phyloP scores from a whole-genome alignment of 805 yeast genomes.

The Saccharomycopsis fodiens region DNA sequence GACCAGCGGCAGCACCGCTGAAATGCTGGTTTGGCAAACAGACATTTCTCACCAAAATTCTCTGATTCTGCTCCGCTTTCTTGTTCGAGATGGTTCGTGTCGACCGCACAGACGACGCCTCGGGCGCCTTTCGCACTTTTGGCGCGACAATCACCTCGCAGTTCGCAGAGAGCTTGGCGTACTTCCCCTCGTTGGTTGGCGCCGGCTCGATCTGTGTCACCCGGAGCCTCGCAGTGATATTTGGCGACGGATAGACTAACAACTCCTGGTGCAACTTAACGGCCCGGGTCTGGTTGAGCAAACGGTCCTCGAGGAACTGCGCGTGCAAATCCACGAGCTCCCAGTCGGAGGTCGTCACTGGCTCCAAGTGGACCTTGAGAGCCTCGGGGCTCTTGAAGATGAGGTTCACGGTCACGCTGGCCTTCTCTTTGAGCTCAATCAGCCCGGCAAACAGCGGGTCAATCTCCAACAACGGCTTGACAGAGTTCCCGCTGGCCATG shows the following conservation, averaged over 20 bases:
- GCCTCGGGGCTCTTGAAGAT: slow-evolving; percentile 46
- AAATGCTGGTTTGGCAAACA: slow-evolving; percentile 45
- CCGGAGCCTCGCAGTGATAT: slow-evolving; percentile 48
- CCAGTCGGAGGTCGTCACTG: slow-evolving; percentile 77
- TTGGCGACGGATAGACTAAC: slow-evolving; percentile 63
- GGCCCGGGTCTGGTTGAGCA: slow-evolving; percentile 75
- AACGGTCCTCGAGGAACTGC: slow-evolving; percentile 59
- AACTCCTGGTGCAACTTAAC: slow-evolving; percentile 52
- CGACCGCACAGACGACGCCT: slow-evolving; percentile 1
- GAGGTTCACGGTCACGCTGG: slow-evolving; percentile 35
- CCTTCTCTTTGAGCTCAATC: slow-evolving; percentile 38
- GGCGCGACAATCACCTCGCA: slow-evolving; percentile 80
- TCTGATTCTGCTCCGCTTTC: slow-evolving; percentile 24
- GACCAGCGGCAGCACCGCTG: slow-evolving; percentile 4
- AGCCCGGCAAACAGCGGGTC: slow-evolving; percentile 60
- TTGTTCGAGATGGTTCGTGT: slow-evolving; percentile 11
- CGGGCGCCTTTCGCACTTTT: slow-evolving; percentile 31
- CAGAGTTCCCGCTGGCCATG: slow-evolving; percentile 28
- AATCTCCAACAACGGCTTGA: slow-evolving; percentile 39
- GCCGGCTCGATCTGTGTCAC: slow-evolving; percentile 41
- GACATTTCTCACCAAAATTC: slow-evolving; percentile 45
- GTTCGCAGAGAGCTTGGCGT: slow-evolving; percentile 51
- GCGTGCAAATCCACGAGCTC: slow-evolving; percentile 83
- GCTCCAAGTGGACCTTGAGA: slow-evolving; percentile 65
- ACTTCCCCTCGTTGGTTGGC: slow-evolving; percentile 23